Conservation (phyloP, 345 rosid genomes). For the Eucalyptus pauciflora region DNA sequence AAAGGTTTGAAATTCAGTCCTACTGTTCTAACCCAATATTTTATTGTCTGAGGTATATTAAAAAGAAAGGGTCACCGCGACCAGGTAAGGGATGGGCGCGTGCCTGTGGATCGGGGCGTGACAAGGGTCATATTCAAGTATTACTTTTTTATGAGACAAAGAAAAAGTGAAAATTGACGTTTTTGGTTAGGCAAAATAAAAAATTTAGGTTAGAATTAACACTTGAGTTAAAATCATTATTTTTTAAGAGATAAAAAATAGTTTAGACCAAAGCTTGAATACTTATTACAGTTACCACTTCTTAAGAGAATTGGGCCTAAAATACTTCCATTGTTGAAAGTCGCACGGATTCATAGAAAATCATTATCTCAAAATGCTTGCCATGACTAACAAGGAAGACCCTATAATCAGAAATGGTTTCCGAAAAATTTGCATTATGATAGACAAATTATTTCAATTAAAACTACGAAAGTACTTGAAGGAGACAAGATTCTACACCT, state of each 20-base stretch:
- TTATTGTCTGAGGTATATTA: too few relatives aligned
- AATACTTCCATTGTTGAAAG: neutral
- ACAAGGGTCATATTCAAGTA: neutral
- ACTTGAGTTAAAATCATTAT: neutral
- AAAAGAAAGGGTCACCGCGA: too few relatives aligned
- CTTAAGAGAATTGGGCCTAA: neutral
- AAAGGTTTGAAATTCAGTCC: too few relatives aligned
- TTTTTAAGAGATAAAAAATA: neutral
- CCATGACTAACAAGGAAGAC: neutral
- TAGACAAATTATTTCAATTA: neutral
- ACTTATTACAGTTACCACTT: neutral
- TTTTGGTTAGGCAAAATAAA: neutral
- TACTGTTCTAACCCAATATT: too few relatives aligned
- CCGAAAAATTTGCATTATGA: neutral
- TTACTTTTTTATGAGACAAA: neutral
- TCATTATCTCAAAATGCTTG: neutral
- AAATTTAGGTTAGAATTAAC: neutral
- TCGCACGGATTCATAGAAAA: neutral
- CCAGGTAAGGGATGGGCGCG: too few relatives aligned
- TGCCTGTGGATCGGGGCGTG: too few relatives aligned
- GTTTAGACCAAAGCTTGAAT: neutral
- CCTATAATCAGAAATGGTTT: neutral
- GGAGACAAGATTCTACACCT: neutral
- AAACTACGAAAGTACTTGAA: neutral
- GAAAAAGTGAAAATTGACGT: neutral